Conservation (phyloP, 2,329 filamentous ascomycete genomes). For the Alternaria metachromatica region DNA sequence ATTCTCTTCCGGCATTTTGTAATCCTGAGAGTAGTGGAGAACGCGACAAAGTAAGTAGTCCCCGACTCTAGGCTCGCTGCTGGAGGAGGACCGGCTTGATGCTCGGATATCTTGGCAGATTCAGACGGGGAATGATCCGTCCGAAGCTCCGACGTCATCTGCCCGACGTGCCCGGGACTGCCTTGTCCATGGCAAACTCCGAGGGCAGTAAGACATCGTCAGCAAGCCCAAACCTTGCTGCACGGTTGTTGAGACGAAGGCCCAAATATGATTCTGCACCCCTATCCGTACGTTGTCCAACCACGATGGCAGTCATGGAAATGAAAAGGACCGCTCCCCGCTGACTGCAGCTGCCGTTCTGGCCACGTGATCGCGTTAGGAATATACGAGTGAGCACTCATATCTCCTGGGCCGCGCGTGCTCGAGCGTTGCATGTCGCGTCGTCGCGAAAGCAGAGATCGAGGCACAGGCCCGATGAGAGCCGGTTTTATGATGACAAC, state of each 20-base stretch:
- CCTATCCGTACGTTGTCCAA: background rate
- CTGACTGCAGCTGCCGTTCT: background rate
- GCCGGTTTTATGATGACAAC: background rate
- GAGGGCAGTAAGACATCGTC: background rate
- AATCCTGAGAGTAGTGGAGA: background rate
- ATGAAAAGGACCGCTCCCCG: background rate
- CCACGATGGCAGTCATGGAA: background rate
- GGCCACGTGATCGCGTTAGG: background rate
- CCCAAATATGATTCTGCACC: background rate
- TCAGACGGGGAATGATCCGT: background rate
- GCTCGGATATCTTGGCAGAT: conserved; percentile 11
- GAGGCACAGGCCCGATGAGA: background rate
- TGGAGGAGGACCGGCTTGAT: conserved; percentile 4
- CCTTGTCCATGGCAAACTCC: background rate
- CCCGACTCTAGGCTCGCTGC: background rate
- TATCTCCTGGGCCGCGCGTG: background rate
- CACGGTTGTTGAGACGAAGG: background rate
- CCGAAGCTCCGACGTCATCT: conserved; percentile 6
- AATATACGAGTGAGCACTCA: background rate
- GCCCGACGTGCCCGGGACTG: background rate
- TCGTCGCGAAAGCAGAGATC: background rate
- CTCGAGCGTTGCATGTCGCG: background rate
- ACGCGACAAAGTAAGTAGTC: background rate
- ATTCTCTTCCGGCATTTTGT: conserved; percentile 40
- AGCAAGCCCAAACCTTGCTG: background rate